These are phyloP conservation scores for Pleurotus ostreatus DNA, from an alignment of 768 basidiomycete species.

Conservation along the genomic window DNA sequence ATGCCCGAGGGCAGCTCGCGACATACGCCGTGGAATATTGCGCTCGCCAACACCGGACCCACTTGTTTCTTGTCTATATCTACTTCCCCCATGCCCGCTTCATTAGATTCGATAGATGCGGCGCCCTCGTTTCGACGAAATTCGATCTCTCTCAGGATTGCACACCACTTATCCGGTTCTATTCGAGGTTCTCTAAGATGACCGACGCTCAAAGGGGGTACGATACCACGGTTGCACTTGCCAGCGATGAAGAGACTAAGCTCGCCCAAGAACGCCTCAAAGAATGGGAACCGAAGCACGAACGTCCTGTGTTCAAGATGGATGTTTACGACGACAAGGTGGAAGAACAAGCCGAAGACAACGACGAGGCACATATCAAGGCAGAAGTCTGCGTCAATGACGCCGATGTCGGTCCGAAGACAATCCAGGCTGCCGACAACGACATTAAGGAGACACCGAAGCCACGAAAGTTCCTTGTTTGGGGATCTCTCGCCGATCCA, in stretches of 20 bases:
- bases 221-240: background rate
- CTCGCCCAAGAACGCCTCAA: background rate
- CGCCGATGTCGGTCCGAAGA: no score
- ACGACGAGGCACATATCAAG: no score
- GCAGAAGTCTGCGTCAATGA: no score
- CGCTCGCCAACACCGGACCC: conserved; percentile 24
- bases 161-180: conserved; percentile 17
- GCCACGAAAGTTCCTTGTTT: background rate
- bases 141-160: conserved; percentile 19
- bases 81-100: conserved; percentile 21
- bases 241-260: background rate
- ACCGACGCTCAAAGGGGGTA: background rate
- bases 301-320: background rate
- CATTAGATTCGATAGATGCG: conserved; percentile 31
- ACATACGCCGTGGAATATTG: conserved; percentile 19
- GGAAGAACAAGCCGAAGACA: background rate
- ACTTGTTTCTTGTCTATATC: conserved; percentile 26
- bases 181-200: conserved; percentile 17
- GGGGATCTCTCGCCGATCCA: background rate
- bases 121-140: conserved; percentile 19
- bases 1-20: conserved; percentile 18
- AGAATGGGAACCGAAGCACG: background rate
- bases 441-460: no score
- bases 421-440: no score
- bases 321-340: background rate